A percentile compares a stretch with the other conserved stretches of the same genome.
Evolutionary conservation across 306 rosid genomes (phyloP).

Genomic region (Leucaena leucocephala): DNA sequence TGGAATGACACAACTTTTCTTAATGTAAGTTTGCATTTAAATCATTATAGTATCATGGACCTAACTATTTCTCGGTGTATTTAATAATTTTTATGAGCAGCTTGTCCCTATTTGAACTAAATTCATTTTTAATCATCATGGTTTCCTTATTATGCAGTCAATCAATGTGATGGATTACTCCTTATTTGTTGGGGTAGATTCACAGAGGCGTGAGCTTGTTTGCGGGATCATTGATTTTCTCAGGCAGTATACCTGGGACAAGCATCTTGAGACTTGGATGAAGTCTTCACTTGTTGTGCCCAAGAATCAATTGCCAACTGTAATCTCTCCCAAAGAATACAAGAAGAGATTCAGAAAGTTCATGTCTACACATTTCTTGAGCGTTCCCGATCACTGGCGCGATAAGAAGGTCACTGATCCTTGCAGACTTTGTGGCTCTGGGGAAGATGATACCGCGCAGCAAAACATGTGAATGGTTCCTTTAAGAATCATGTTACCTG

Average conservation of each 20-base stretch:
- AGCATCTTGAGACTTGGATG: conserved; percentile 98
- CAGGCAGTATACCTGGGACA: conserved; percentile 99
- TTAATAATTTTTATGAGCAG: no score
- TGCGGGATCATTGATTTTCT: conserved; percentile 96
- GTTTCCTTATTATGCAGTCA: conserved; percentile 59
- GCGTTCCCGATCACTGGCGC: conserved; percentile 96
- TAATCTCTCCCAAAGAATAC: conserved; percentile 93
- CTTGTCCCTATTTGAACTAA: no score
- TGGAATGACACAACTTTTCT: conserved; percentile 97
- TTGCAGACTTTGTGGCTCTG: conserved; percentile 52
- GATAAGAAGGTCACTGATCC: conserved; percentile 46
- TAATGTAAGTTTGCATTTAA: conserved; percentile 60
- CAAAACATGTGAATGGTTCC: conserved; percentile 39
- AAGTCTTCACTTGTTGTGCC: conserved; percentile 93
- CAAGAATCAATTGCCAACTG: conserved; percentile 77
- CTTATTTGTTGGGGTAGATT: conserved; percentile 86
- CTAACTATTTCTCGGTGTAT: no score
- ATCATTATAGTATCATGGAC: conserved; percentile 16
- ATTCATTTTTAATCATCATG: background rate
- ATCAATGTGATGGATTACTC: conserved; percentile 98
- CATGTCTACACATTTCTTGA: conserved; percentile 71
- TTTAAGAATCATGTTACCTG: conserved; percentile 9
- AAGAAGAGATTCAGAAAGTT: conserved; percentile 94
- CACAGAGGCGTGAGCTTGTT: conserved; percentile 74
- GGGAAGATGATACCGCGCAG: conserved; percentile 49